Percentiles rank a stretch among this genome's conserved stretches.
phyloP scores from a whole-genome alignment of 371 early-diverging fungal genomes.

The Syncephalis plumigaleata region DNA sequence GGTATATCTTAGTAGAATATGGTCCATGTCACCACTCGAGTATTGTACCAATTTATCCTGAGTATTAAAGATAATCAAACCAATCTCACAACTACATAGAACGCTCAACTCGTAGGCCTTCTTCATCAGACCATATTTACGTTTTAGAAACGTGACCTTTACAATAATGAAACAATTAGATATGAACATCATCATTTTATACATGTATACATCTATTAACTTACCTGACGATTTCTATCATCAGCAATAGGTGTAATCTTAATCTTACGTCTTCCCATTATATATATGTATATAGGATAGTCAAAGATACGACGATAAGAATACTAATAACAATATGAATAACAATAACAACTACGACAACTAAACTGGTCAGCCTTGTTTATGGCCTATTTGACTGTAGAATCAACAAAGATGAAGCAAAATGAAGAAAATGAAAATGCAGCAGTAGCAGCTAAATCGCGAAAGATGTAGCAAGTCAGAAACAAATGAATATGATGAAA shows the following conservation, averaged over 20 bases:
- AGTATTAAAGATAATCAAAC: constrained; percentile 79
- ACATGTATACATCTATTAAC: not conserved
- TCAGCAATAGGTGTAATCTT: constrained; percentile 87
- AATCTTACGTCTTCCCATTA: constrained; percentile 94
- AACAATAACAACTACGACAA: too few relatives aligned
- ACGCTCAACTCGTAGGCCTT: constrained; percentile 97
- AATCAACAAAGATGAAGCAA: too few relatives aligned
- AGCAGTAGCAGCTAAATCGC: too few relatives aligned
- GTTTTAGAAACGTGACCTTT: constrained; percentile 91
- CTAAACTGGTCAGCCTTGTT: too few relatives aligned
- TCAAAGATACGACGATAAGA: too few relatives aligned
- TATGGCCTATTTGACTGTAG: too few relatives aligned
- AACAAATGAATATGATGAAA: too few relatives aligned
- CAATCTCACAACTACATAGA: constrained; percentile 94
- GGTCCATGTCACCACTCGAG: constrained; percentile 81
- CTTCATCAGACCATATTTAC: constrained; percentile 97
- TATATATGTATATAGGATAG: too few relatives aligned
- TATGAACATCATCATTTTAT: not conserved
- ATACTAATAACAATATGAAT: too few relatives aligned
- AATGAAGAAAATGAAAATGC: too few relatives aligned
- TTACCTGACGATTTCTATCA: constrained; percentile 84
- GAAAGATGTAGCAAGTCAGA: too few relatives aligned
- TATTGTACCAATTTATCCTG: constrained; percentile 87
- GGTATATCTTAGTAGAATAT: constrained; percentile 80
- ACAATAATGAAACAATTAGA: constrained; percentile 2